Evolutionary conservation across 2,329 filamentous ascomycete genomes (phyloP).

Genomic region (Alternaria infectoria): DNA sequence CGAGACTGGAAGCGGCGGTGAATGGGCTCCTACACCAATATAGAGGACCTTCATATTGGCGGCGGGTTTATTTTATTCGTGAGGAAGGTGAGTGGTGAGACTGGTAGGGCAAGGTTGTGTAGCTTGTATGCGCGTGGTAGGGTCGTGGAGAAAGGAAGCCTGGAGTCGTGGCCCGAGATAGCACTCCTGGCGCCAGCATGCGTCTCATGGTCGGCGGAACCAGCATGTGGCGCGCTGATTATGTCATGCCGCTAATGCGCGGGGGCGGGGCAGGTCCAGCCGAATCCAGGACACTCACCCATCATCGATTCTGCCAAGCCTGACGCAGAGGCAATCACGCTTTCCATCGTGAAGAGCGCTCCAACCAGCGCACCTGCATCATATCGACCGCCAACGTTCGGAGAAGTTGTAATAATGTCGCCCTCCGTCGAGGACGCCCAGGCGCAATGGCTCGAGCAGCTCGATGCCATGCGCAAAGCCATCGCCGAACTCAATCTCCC

Average conservation of each 20-base stretch:
- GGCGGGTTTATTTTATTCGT: not conserved
- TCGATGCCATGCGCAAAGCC: slow-evolving; percentile 84
- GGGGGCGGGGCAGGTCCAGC: slow-evolving; percentile 31
- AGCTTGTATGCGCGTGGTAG: not conserved
- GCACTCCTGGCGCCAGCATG: not conserved
- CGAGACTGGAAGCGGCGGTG: slow-evolving; percentile 17
- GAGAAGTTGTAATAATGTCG: slow-evolving; percentile 39
- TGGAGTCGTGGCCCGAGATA: not conserved
- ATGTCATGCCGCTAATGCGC: slow-evolving; percentile 27
- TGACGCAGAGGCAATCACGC: slow-evolving; percentile 4
- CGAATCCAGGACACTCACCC: slow-evolving; percentile 14
- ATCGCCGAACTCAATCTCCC: slow-evolving; percentile 73
- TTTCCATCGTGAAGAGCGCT: not conserved
- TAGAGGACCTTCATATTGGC: slow-evolving; percentile 81
- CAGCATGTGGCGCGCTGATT: slow-evolving; percentile 10
- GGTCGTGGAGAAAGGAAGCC: not conserved
- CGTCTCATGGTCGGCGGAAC: slow-evolving; percentile 1
- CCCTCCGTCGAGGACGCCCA: slow-evolving; percentile 53
- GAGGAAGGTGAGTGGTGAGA: not conserved
- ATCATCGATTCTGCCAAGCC: slow-evolving; percentile 20
- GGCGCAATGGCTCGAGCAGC: slow-evolving; percentile 82
- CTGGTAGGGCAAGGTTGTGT: not conserved
- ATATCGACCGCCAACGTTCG: not conserved
- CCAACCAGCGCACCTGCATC: not conserved
- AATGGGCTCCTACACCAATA: slow-evolving; percentile 71